Evolutionary conservation across 768 basidiomycete genomes (phyloP).

Genomic region (Hebeloma cylindrosporum): DNA sequence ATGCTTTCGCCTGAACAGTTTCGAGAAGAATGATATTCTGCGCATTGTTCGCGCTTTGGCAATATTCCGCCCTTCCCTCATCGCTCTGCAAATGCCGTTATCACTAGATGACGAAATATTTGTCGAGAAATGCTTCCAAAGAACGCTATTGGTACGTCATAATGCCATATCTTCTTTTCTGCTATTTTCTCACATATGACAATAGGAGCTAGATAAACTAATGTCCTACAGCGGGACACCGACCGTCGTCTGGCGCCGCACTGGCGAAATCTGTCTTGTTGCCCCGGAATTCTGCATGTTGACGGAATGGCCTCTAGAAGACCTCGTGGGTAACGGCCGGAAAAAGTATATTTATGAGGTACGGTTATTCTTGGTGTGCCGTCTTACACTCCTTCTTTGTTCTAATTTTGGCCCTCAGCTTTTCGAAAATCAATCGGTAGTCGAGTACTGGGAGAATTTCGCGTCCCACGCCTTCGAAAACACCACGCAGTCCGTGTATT

Average conservation of each 20-base stretch:
- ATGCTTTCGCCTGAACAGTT: no score
- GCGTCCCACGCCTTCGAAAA: constrained; percentile 97
- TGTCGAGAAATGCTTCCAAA: constrained; percentile 93
- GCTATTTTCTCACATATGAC: constrained; percentile 9
- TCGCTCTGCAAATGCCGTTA: constrained; percentile 97
- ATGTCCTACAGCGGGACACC: constrained; percentile 97
- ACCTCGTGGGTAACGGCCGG: constrained; percentile 53
- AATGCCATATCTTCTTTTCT: constrained; percentile 7
- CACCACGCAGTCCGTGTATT: constrained; percentile 92
- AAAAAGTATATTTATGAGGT: constrained; percentile 72
- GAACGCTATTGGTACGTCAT: constrained; percentile 73
- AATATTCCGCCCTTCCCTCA: constrained; percentile 93
- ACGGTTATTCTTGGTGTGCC: constrained; percentile 14
- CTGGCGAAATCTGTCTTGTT: constrained; percentile 96
- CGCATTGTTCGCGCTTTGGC: constrained; percentile 94
- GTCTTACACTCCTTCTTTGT: neutral
- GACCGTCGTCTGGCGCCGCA: constrained; percentile 96
- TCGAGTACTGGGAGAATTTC: constrained; percentile 97
- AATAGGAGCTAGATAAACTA: constrained; percentile 91
- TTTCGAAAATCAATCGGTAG: constrained; percentile 93
- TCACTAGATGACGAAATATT: constrained; percentile 96
- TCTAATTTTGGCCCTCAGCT: constrained; percentile 46
- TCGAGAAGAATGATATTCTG: constrained; percentile 94
- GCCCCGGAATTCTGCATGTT: constrained; percentile 96
- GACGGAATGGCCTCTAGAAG: constrained; percentile 86